Percentiles rank a stretch among this genome's conserved stretches.
These are phyloP conservation scores for Pholiota microspora DNA, from an alignment of 768 basidiomycete genomes.

Conservation along the genomic window DNA sequence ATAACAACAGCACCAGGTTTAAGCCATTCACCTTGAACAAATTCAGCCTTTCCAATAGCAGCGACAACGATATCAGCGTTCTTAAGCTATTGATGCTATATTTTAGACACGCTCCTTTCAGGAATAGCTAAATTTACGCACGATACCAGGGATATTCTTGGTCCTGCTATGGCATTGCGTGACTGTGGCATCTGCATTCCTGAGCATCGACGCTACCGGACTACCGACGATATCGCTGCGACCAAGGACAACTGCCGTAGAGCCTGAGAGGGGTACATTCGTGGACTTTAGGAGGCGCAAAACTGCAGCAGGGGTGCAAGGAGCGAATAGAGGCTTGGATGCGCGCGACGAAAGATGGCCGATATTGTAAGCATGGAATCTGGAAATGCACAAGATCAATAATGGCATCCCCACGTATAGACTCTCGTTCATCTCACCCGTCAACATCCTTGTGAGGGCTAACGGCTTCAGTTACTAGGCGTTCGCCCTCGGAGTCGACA, in stretches of 20 bases:
- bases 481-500: slow-evolving; percentile 78
- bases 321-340: slow-evolving; percentile 84
- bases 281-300: slow-evolving; percentile 89
- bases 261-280: slow-evolving; percentile 72
- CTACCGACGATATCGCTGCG: slow-evolving; percentile 98
- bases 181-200: slow-evolving; percentile 91
- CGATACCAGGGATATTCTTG: slow-evolving; percentile 75
- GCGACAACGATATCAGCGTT: slow-evolving; percentile 91
- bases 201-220: slow-evolving; percentile 88
- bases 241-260: slow-evolving; percentile 89
- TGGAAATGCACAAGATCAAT: slow-evolving; percentile 25
- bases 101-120: background rate
- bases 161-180: slow-evolving; percentile 97
- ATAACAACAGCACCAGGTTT: slow-evolving; percentile 95
- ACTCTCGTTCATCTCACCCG: slow-evolving; percentile 52
- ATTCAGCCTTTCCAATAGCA: slow-evolving; percentile 92
- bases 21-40: slow-evolving; percentile 91
- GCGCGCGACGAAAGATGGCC: slow-evolving; percentile 92
- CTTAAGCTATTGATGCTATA: slow-evolving; percentile 53
- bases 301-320: slow-evolving; percentile 94
- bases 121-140: slow-evolving; percentile 33
- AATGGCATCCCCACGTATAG: background rate
- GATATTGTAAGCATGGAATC: slow-evolving; percentile 98
- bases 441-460: slow-evolving; percentile 96
- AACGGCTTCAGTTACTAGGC: slow-evolving; percentile 91